Evolutionary conservation across 768 basidiomycete species (phyloP), one percentile per base, ranked within the genome.

Genomic region (Lactifluus hygrophoroides): DNA sequence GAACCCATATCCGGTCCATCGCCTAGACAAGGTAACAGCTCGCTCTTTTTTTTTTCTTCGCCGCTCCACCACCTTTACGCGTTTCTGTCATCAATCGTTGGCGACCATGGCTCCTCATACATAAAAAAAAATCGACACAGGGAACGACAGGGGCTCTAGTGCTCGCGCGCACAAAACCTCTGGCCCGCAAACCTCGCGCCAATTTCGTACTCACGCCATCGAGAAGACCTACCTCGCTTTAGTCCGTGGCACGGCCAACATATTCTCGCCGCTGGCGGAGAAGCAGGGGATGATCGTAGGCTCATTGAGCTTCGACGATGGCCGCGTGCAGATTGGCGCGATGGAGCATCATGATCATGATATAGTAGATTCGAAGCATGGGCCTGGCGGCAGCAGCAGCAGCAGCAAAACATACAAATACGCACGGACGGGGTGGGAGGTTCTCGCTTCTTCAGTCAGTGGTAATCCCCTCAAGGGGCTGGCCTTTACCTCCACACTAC

Each of bases 1-100:
- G 32, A 53, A 40, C 9, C 62, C 62, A 19, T 64, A 54, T 53
- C 63, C 61, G 17, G 57, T 64, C 21, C 63, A 64, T 53, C 61
- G 63, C 10, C 47, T 64, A 30, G 63, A 64, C 61, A 64, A 64
- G 61, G 63, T 62, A 51, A n/a, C n/a, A n/a, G n/a, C n/a, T n/a
- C n/a, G n/a, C n/a, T n/a, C n/a, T n/a, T n/a, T n/a, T n/a, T n/a
- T n/a, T n/a, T n/a, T n/a, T n/a, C n/a, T n/a, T n/a, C n/a, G n/a
- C n/a, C n/a, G n/a, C n/a, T n/a, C n/a, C n/a, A n/a, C n/a, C n/a
- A n/a, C n/a, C n/a, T n/a, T n/a, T n/a, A n/a, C n/a, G n/a, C n/a
- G n/a, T n/a, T n/a, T n/a, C n/a, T n/a, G n/a, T n/a, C n/a, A n/a
- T n/a, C n/a, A n/a, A n/a, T n/a, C n/a, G n/a, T 37, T 27, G 43